These are phyloP conservation scores for Cladosporium austrohemisphaericum DNA, from an alignment of 2,329 filamentous ascomycete species.

Conservation along the genomic window DNA sequence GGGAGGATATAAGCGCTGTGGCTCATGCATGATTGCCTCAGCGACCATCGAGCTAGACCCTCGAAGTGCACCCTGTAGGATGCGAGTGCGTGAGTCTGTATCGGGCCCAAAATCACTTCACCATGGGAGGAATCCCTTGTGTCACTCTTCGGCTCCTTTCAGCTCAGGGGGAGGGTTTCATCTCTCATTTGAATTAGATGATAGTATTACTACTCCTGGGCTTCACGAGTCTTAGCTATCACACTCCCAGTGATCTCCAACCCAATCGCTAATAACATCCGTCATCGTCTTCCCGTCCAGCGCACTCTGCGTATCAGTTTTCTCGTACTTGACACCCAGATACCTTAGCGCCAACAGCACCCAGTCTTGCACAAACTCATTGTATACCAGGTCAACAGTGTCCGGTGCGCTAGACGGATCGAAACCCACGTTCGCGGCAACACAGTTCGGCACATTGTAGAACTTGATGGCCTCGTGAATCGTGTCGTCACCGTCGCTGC, in stretches of 20 bases:
- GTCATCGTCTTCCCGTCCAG: constrained; percentile 54
- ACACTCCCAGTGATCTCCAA: constrained; percentile 52
- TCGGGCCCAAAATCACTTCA: no score
- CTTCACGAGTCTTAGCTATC: neutral
- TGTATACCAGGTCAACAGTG: constrained; percentile 81
- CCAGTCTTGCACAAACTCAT: constrained; percentile 86
- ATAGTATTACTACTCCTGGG: no score
- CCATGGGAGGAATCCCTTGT: no score
- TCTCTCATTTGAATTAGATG: no score
- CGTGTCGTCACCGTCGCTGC: constrained; percentile 84
- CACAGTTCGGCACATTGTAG: constrained; percentile 76
- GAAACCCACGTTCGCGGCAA: constrained; percentile 67
- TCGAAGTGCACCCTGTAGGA: no score
- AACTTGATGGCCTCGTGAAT: constrained; percentile 71
- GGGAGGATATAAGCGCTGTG: no score
- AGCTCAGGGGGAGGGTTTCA: no score
- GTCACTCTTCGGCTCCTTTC: no score
- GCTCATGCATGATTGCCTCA: no score
- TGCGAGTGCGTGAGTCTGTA: no score
- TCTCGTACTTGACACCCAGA: constrained; percentile 48
- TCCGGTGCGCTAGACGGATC: constrained; percentile 55
- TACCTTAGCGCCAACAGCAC: constrained; percentile 70
- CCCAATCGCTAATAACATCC: constrained; percentile 57
- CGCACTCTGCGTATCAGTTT: constrained; percentile 50
- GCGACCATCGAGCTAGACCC: no score